Percentiles rank a stretch among this genome's conserved stretches.
Conservation (phyloP, 768 basidiomycete genomes). For the Tephrocybe rancida region DNA sequence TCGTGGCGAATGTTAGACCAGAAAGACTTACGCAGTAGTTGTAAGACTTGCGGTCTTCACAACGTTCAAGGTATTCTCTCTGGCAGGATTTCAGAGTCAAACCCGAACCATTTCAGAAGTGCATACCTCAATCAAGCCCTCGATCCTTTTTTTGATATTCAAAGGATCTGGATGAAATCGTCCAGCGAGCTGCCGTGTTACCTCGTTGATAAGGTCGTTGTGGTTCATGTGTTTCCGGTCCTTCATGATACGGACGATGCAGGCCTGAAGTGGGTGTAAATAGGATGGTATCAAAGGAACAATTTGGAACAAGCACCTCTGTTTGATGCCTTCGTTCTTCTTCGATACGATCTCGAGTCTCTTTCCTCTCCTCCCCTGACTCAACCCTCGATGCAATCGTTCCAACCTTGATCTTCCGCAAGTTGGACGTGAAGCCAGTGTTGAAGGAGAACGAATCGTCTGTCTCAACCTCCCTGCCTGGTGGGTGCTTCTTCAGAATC, state of each 20-base stretch:
- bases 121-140: slow-evolving; percentile 88
- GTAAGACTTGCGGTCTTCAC: slow-evolving; percentile 86
- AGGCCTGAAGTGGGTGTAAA: slow-evolving; percentile 63
- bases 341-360: slow-evolving; percentile 88
- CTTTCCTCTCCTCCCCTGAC: slow-evolving; percentile 81
- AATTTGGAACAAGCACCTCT: slow-evolving; percentile 59
- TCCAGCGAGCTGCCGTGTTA: slow-evolving; percentile 79
- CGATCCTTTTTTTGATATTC: slow-evolving; percentile 91
- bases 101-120: neutral
- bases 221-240: slow-evolving; percentile 88
- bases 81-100: slow-evolving; percentile 29
- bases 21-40: slow-evolving; percentile 63
- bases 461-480: slow-evolving; percentile 76
- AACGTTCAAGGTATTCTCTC: slow-evolving; percentile 94
- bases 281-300: neutral
- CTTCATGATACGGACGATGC: slow-evolving; percentile 98
- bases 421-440: slow-evolving; percentile 69
- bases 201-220: slow-evolving; percentile 88
- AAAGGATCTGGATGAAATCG: slow-evolving; percentile 88
- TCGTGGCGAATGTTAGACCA: neutral
- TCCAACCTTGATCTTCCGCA: slow-evolving; percentile 92
- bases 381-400: slow-evolving; percentile 90
- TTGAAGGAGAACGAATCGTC: slow-evolving; percentile 93
- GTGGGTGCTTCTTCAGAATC: slow-evolving; percentile 88
- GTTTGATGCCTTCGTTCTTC: slow-evolving; percentile 90